Evolutionary conservation across 768 basidiomycete genomes (phyloP), one percentile per base, ranked within the genome.

Genomic region (Lactarius vividus): DNA sequence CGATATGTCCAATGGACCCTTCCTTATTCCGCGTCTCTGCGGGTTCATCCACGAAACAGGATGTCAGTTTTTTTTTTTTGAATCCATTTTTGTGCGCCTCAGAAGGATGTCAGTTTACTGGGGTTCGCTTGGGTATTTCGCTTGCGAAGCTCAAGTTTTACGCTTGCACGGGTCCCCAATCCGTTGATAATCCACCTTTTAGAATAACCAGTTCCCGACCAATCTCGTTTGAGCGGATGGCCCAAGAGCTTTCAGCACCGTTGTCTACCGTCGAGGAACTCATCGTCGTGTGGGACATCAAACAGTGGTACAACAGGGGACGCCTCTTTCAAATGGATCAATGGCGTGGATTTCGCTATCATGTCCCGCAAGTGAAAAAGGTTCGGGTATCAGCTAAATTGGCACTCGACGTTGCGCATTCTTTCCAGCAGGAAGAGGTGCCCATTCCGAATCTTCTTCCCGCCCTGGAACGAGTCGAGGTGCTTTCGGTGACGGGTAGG

Each of bases 141-240:
- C 0, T 0, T 7, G 0, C 0, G n/a, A 8, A 1, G 6, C 13
- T 40, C 9, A 2, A 0, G 10, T 15, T 61, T 3, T 28, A 5
- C 2, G 46, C 23, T 4, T 23, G 9, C n/a, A 13, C 3, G 46
- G 8, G 44, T 46, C 11, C 44, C 3, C 16, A 13, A 52, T 31
- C 18, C 20, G 16, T 13, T 20, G 26, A 42, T 20, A 11, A 9
- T 26, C n/a, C 23, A 49, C n/a, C 23, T 23, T 49, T 49, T 7
- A 49, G 4, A 13, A 49, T 49, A 11, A 26, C 8, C 23, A n/a
- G 2, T 49, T 23, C n/a, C n/a, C 44, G 44, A 11, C 1, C 0
- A 10, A 4, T 23, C 23, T 2, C 23, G 11, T 23, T 49, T 23
- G 10, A 23, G 13, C 11, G 26, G 23, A 2, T 26, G 23, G 10